Evolutionary conservation across 805 yeast genomes (phyloP).

Genomic region (Aciculoconidium aculeatum): DNA sequence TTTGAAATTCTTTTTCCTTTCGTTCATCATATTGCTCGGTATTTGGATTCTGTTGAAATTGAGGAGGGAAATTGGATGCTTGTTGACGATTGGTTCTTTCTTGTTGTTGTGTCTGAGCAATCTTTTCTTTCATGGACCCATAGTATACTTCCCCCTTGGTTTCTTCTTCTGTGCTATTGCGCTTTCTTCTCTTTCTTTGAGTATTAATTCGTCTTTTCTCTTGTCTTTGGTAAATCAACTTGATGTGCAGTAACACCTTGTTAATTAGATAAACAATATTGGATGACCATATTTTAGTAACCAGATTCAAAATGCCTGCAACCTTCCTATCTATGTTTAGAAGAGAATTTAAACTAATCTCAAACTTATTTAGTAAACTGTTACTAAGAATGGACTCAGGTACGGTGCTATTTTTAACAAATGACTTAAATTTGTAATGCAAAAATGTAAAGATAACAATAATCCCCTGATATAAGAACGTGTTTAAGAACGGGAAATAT

Average conservation of each 20-base stretch:
- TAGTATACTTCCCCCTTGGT: neutral
- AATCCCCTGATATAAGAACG: constrained; percentile 47
- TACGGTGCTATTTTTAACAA: constrained; percentile 23
- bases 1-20: too few species aligned
- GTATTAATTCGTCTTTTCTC: neutral
- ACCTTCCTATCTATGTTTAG: constrained; percentile 20
- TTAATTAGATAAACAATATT: constrained; percentile 27
- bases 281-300: constrained; percentile 28
- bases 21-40: too few species aligned
- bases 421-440: constrained; percentile 36
- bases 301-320: constrained; percentile 12
- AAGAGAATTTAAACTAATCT: constrained; percentile 17
- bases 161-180: too few species aligned
- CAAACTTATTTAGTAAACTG: constrained; percentile 10
- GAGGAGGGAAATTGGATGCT: too few species aligned
- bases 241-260: constrained; percentile 24
- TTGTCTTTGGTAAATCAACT: constrained; percentile 18
- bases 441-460: constrained; percentile 45
- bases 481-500: constrained; percentile 42
- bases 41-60: too few species aligned
- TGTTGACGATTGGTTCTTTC: neutral
- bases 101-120: neutral
- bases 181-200: constrained; percentile 3
- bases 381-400: constrained; percentile 1
- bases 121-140: neutral